A percentile compares a stretch with the other conserved stretches of the same genome.
Evolutionary conservation across 2,329 filamentous ascomycete species (phyloP).

Genomic region (Emmonsiellopsis sp.): DNA sequence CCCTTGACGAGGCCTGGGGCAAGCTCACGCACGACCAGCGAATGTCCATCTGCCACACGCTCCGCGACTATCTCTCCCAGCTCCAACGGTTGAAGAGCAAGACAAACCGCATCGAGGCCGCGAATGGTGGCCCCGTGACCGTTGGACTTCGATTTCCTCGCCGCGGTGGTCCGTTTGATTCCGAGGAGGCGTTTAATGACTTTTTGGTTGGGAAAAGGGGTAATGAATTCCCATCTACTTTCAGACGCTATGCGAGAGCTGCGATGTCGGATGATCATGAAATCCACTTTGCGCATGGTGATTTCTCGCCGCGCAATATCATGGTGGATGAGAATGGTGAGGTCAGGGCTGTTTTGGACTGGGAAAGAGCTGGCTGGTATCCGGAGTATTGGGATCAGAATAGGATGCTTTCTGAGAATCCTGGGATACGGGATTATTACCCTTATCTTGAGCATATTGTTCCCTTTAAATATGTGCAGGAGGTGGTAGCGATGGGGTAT

Average conservation of each 20-base stretch:
- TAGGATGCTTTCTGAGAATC: background rate
- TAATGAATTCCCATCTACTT: background rate
- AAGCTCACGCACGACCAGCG: slow-evolving; percentile 1
- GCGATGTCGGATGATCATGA: background rate
- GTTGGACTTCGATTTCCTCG: background rate
- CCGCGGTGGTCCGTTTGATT: slow-evolving; percentile 1
- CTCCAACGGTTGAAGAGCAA: background rate
- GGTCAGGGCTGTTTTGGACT: slow-evolving; percentile 13
- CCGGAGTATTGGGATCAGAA: background rate
- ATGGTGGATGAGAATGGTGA: slow-evolving; percentile 11
- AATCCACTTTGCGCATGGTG: slow-evolving; percentile 10
- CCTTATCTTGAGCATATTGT: too few species aligned
- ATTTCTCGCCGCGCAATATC: slow-evolving; percentile 11
- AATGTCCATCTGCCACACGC: background rate
- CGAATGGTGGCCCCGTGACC: background rate
- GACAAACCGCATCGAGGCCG: slow-evolving; percentile 1
- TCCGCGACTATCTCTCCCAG: slow-evolving; percentile 6
- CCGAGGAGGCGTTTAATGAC: slow-evolving; percentile 4
- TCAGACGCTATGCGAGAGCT: background rate
- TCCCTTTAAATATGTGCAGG: too few species aligned
- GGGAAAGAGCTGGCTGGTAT: slow-evolving; percentile 14
- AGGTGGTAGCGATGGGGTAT: too few species aligned
- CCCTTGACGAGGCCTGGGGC: slow-evolving; percentile 5
- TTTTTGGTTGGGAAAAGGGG: background rate
- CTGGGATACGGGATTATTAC: too few species aligned